Evolutionary conservation across 2,329 filamentous ascomycete species (phyloP).

Genomic region (Diaporthe australafricana): DNA sequence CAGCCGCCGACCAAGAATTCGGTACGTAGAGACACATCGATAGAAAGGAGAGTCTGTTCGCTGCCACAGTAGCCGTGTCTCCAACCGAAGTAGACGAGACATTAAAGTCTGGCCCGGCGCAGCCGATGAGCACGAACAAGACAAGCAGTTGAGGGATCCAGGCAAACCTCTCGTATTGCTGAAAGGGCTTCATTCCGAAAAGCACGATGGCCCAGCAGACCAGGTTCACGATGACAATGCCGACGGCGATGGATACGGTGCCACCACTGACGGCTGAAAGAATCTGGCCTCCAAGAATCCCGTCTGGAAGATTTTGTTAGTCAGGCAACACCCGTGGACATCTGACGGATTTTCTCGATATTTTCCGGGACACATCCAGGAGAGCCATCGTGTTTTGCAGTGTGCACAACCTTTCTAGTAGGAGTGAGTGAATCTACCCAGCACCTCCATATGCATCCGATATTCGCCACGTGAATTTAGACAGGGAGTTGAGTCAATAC

Average conservation of each 20-base stretch:
- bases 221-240: slow-evolving; percentile 73
- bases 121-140: slow-evolving; percentile 70
- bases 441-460: no score
- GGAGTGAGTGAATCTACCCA: background rate
- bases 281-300: slow-evolving; percentile 76
- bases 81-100: background rate
- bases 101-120: slow-evolving; percentile 68
- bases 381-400: no score
- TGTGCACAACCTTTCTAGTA: no score
- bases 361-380: background rate
- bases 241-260: slow-evolving; percentile 71
- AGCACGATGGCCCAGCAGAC: slow-evolving; percentile 73
- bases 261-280: slow-evolving; percentile 72
- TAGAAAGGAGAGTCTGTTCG: slow-evolving; percentile 72
- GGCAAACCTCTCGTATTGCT: slow-evolving; percentile 75
- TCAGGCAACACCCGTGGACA: background rate
- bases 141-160: slow-evolving; percentile 74
- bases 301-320: slow-evolving; percentile 58
- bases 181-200: slow-evolving; percentile 76
- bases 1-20: slow-evolving; percentile 71
- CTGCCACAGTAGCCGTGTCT: background rate
- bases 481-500: background rate
- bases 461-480: no score
- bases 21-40: slow-evolving; percentile 74
- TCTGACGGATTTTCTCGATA: no score